Evolutionary conservation across 2,329 filamentous ascomycete genomes (phyloP), one percentile per base, ranked within the genome.

Genomic region (Colletotrichum sp.): DNA sequence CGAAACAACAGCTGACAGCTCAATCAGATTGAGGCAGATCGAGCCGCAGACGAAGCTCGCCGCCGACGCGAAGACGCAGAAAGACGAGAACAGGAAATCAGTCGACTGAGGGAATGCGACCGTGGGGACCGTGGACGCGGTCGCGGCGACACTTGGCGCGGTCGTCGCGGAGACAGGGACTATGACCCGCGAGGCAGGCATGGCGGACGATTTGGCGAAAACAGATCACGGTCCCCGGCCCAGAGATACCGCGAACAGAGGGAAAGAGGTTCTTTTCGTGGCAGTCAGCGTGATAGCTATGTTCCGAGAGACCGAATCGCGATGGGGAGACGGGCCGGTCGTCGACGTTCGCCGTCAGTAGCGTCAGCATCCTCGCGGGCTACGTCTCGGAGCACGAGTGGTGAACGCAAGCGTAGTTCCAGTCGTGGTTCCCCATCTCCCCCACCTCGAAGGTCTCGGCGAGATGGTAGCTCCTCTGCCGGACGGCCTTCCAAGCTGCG

Each of bases 1-100:
- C 31, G 24, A 5, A 24, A 27, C 29, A 55, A 16, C 38, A 70
- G 62, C 74, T 78, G 27, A 76, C 24, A 7, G 70, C 34, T n/a
- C 15, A 36, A 18, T 9, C 59, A 96, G 95, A 91, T 95, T 66
- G 93, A 97, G 80, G 93, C 95, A 43, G 95, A 97, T 78, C 94
- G 93, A 82, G 93, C 93, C 57, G 94, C 94, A 33, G 94, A 97
- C 80, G 92, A 94, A 80, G 90, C 91, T 33, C 92, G 93, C 69
- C 90, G 89, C 68, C 91, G 92, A 78, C 92, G 93, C 76, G 93
- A 96, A 79, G 90, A 93, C 70, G 90, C 94, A 73, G 90, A 92
- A 77, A 88, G 90, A 64, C 92, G 94, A 71, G 94, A 97, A 74
- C 91, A 91, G 75, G 93, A 95, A 66, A 79, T 95, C 55, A 90